These are phyloP conservation scores for Sporothrix curviconia DNA, from an alignment of 2,329 filamentous ascomycete species.

Conservation along the genomic window DNA sequence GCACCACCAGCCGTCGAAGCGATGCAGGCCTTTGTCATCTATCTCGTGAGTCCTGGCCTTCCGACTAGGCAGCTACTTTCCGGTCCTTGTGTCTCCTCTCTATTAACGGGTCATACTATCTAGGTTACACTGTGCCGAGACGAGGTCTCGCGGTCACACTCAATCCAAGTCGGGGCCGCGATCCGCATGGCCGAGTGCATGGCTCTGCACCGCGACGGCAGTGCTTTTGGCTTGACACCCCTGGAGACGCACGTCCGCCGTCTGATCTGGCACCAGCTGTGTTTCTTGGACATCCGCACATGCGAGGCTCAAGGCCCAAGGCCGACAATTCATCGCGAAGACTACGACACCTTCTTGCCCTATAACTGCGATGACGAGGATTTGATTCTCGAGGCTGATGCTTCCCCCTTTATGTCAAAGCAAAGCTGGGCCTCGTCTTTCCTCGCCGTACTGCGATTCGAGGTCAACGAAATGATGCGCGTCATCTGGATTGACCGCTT, in stretches of 20 bases:
- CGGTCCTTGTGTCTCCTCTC: background rate
- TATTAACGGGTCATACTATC: slow-evolving; percentile 25
- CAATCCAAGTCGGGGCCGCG: slow-evolving; percentile 63
- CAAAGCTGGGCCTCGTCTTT: slow-evolving; percentile 62
- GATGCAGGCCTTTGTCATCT: slow-evolving; percentile 71
- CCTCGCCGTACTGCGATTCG: slow-evolving; percentile 61
- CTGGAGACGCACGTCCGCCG: slow-evolving; percentile 66
- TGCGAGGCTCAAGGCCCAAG: slow-evolving; percentile 68
- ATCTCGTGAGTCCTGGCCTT: slow-evolving; percentile 51
- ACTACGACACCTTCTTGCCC: slow-evolving; percentile 68
- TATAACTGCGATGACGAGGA: slow-evolving; percentile 63
- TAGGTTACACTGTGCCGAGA: slow-evolving; percentile 56
- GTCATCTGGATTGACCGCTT: slow-evolving; percentile 63
- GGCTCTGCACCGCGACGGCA: slow-evolving; percentile 66
- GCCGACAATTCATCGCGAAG: slow-evolving; percentile 63
- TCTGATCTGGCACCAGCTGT: slow-evolving; percentile 71
- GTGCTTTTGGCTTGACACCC: slow-evolving; percentile 57
- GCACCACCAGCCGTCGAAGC: slow-evolving; percentile 66
- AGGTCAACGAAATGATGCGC: slow-evolving; percentile 67
- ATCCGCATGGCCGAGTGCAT: slow-evolving; percentile 72
- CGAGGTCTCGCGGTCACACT: slow-evolving; percentile 67
- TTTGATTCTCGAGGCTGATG: slow-evolving; percentile 39
- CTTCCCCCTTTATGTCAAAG: slow-evolving; percentile 31
- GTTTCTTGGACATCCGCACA: slow-evolving; percentile 68
- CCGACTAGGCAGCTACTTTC: background rate